phyloP scores from a whole-genome alignment of 352 stramenopile species.

The Phytophthora constricta region DNA sequence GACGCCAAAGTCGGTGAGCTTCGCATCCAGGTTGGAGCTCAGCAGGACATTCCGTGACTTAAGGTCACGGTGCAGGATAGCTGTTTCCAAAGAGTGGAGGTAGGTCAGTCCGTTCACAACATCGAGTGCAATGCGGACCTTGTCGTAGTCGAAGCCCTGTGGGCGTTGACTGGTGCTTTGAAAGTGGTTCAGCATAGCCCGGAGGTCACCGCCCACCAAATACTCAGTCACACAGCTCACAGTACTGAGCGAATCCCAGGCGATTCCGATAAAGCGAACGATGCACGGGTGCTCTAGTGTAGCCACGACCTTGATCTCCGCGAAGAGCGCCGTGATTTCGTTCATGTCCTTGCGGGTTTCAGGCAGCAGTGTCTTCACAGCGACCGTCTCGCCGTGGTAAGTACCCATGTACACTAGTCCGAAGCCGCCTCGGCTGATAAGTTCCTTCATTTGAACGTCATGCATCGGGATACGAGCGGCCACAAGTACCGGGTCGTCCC shows the following conservation, averaged over 20 bases:
- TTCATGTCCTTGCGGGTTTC: conserved; percentile 56
- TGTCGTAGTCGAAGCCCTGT: conserved; percentile 52
- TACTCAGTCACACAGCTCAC: conserved; percentile 61
- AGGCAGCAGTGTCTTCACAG: conserved; percentile 64
- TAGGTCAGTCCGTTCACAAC: conserved; percentile 54
- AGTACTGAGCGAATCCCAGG: conserved; percentile 54
- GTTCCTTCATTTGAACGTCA: conserved; percentile 45
- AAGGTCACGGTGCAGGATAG: conserved; percentile 70
- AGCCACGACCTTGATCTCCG: conserved; percentile 66
- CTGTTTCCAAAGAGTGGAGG: conserved; percentile 54
- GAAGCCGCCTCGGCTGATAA: conserved; percentile 58
- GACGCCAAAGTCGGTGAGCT: conserved; percentile 68
- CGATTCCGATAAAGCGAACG: conserved; percentile 69
- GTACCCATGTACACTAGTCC: conserved; percentile 54
- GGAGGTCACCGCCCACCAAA: conserved; percentile 53
- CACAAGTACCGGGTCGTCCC: conserved; percentile 46
- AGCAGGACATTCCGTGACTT: conserved; percentile 86
- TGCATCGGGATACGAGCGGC: conserved; percentile 53
- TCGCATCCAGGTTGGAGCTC: conserved; percentile 47
- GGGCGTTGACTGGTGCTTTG: conserved; percentile 31
- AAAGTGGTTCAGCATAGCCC: conserved; percentile 45
- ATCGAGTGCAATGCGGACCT: conserved; percentile 59
- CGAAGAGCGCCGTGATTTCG: conserved; percentile 58
- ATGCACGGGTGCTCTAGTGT: conserved; percentile 67
- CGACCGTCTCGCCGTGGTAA: conserved; percentile 57